Evolutionary conservation across 768 basidiomycete genomes (phyloP).

Genomic region (Termitomyces sp.): DNA sequence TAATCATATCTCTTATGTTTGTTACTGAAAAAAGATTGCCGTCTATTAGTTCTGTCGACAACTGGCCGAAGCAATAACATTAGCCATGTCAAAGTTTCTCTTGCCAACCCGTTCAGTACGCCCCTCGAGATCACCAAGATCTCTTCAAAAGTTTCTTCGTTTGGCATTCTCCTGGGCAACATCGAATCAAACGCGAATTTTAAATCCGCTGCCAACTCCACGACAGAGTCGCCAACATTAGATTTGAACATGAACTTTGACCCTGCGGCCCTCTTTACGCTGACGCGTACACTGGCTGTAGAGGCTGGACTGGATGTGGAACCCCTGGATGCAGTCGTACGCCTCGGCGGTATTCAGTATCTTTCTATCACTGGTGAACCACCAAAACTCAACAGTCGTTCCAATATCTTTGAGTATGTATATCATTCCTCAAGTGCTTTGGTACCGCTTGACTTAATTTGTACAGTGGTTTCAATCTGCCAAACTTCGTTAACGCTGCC

Average conservation of each 20-base stretch:
- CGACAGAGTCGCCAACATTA: conserved; percentile 51
- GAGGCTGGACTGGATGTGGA: conserved; percentile 54
- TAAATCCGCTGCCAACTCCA: conserved; percentile 42
- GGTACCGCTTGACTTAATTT: not conserved
- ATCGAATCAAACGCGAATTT: conserved; percentile 53
- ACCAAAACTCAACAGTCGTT: conserved; percentile 27
- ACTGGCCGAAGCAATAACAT: conserved; percentile 61
- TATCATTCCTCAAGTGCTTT: not conserved
- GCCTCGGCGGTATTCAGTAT: conserved; percentile 62
- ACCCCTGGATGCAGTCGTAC: conserved; percentile 62
- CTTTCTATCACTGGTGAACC: conserved; percentile 31
- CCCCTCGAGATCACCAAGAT: conserved; percentile 53
- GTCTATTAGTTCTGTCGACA: conserved; percentile 47
- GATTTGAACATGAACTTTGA: conserved; percentile 64
- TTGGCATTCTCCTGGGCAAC: conserved; percentile 55
- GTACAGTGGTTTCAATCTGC: conserved; percentile 54
- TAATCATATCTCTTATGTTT: not conserved
- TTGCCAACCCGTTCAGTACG: conserved; percentile 65
- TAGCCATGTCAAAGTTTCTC: conserved; percentile 54
- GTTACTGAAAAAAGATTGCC: not conserved
- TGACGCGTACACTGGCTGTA: conserved; percentile 61
- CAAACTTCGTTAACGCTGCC: conserved; percentile 55
- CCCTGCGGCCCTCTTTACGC: conserved; percentile 61
- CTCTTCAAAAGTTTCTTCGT: conserved; percentile 52
- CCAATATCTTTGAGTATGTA: conserved; percentile 49